Percentiles rank a stretch among this genome's conserved stretches.
These are phyloP conservation scores for Parachaetomium inaequale DNA, from an alignment of 495 filamentous ascomycete species.

Conservation along the genomic window DNA sequence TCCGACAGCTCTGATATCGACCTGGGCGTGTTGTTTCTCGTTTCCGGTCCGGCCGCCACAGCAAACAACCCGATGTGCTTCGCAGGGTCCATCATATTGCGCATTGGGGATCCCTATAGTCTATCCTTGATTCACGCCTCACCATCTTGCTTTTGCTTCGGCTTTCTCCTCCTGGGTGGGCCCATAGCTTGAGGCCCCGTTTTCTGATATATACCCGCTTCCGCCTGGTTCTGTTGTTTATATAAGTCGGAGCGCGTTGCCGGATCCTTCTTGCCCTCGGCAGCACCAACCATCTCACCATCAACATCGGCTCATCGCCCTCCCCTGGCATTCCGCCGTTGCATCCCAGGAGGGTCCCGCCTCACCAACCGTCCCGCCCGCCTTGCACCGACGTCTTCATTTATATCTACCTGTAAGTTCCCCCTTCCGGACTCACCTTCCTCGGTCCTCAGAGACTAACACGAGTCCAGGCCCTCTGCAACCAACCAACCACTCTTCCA, in stretches of 20 bases:
- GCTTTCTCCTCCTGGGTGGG: conserved; percentile 14
- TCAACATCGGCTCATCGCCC: conserved; percentile 14
- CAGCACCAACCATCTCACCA: conserved; percentile 8
- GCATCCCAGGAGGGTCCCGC: conserved; percentile 20
- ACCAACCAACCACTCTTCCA: not conserved
- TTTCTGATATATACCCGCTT: conserved; percentile 24
- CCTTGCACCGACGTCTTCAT: not conserved
- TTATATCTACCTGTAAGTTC: conserved; percentile 14
- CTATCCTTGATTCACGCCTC: conserved; percentile 14
- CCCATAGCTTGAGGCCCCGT: conserved; percentile 7
- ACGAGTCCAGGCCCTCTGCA: not conserved
- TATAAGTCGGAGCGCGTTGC: conserved; percentile 21
- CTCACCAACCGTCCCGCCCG: conserved; percentile 7
- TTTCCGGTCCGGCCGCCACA: conserved; percentile 9
- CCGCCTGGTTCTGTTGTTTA: conserved; percentile 16
- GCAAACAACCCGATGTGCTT: not conserved
- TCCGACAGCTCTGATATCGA: conserved; percentile 19
- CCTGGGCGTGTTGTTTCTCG: conserved; percentile 4
- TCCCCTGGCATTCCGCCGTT: conserved; percentile 19
- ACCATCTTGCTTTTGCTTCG: conserved; percentile 14
- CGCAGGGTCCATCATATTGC: conserved; percentile 3
- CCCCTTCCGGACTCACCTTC: not conserved
- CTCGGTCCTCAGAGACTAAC: not conserved
- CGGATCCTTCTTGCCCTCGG: conserved; percentile 13
- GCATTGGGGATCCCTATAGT: conserved; percentile 2